These are phyloP conservation scores for Alternaria sp. DNA, from an alignment of 2,329 filamentous ascomycete genomes.

Conservation along the genomic window DNA sequence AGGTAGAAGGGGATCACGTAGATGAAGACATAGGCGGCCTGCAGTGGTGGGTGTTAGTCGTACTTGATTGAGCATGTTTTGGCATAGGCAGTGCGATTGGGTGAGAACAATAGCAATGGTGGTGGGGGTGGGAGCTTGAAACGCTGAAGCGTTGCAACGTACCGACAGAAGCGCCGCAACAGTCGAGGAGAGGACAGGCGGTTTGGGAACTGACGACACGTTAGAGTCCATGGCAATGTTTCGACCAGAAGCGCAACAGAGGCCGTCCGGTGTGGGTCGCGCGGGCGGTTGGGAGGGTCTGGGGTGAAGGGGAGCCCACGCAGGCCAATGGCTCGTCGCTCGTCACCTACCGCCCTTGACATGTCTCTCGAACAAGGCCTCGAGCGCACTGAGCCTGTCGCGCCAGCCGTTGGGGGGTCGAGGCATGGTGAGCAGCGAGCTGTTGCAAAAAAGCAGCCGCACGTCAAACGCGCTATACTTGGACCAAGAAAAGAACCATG, in stretches of 20 bases:
- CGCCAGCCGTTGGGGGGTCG: conserved; percentile 47
- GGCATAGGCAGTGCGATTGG: conserved; percentile 34
- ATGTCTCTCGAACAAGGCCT: conserved; percentile 42
- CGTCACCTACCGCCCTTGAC: conserved; percentile 50
- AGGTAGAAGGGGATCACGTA: conserved; percentile 94
- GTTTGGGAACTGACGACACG: conserved; percentile 47
- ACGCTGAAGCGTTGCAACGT: conserved; percentile 28
- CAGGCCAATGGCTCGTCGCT: conserved; percentile 46
- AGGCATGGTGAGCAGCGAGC: conserved; percentile 38
- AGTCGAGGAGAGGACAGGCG: conserved; percentile 48
- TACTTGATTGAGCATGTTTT: not conserved
- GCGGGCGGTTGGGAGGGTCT: conserved; percentile 36
- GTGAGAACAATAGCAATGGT: conserved; percentile 27
- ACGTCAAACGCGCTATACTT: conserved; percentile 20
- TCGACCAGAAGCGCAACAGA: conserved; percentile 24
- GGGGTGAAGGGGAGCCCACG: conserved; percentile 25
- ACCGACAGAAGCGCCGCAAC: conserved; percentile 52
- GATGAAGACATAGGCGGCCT: conserved; percentile 83
- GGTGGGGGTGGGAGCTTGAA: conserved; percentile 39
- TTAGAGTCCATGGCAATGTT: conserved; percentile 40
- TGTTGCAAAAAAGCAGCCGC: conserved; percentile 27
- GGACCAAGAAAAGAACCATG: conserved; percentile 4
- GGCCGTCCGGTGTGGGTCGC: conserved; percentile 33
- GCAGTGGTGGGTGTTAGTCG: conserved; percentile 33
- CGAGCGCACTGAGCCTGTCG: conserved; percentile 44